Evolutionary conservation across 805 yeast species (phyloP).

Genomic region (Saccharomycopsis microspora): DNA sequence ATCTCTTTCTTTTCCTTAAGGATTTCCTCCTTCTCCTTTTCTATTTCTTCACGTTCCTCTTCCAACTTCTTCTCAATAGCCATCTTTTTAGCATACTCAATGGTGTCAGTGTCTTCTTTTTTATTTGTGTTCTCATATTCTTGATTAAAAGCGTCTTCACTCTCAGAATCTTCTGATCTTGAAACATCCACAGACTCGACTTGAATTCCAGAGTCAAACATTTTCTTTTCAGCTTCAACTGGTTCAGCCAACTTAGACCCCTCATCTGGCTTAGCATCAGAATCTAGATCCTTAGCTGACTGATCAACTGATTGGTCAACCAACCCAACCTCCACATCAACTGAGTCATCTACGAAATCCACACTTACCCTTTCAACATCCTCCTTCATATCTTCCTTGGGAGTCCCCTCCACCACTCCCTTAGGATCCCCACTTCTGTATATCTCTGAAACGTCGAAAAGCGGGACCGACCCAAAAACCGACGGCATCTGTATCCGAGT

Average conservation of each 20-base stretch:
- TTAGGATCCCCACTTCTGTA: neutral
- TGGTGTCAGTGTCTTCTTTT: neutral
- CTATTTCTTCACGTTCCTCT: slow-evolving; percentile 17
- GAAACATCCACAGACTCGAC: neutral
- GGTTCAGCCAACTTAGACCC: neutral
- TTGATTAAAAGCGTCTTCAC: neutral
- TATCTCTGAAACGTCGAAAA: too few species aligned
- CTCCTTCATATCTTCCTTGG: neutral
- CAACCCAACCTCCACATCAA: neutral
- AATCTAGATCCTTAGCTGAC: too few species aligned
- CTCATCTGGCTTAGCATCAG: neutral
- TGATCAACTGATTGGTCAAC: neutral
- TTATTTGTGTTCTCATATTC: neutral
- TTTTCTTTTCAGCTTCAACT: neutral
- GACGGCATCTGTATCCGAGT: too few species aligned
- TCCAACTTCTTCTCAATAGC: neutral
- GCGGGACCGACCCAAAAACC: too few species aligned
- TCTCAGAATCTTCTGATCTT: neutral
- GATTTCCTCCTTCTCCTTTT: slow-evolving; percentile 15
- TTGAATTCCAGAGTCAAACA: neutral
- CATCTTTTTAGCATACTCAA: neutral
- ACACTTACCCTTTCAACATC: neutral
- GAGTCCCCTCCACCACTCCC: neutral
- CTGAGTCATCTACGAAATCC: neutral
- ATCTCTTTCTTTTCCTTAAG: neutral